Base-by-base conservation (phyloP, 495 filamentous ascomycete species). In the Podospora pseudopauciseta region DNA sequence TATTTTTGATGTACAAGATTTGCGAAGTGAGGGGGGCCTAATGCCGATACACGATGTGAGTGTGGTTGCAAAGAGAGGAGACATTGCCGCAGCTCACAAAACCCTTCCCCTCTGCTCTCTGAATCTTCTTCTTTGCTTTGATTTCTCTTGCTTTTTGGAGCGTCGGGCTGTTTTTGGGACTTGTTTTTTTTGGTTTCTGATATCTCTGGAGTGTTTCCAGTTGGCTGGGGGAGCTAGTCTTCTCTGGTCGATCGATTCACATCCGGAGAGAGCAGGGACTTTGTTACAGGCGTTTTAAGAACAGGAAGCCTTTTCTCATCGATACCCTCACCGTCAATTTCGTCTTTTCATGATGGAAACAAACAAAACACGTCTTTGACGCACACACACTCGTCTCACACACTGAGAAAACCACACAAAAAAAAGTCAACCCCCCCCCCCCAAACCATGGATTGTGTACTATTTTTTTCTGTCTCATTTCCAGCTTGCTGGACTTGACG, bases 1-100 rank as follows among this genome's bases (percentile, higher is more conserved):
- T 49, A 77, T 79, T 80, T 80, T 79, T 69, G 73, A 58, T 74
- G 77, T 76, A 72, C 74, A 72, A 65, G 65, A 73, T 73, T 73
- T 72, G 71, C 68, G 76, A 67, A 70, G 77, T 73, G 75, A 77
- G 74, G 69, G 73, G 78, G 77, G 73, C 73, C 68, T 74, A 77
- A 75, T 76, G 72, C 74, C 75, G 71, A 74, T 73, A 74, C 73
- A 76, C 65, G 74, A 75, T 78, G 72, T 54, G 69, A 26, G 23
- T 58, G 3, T 58, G 32, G 34, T 65, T 60, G 61, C 63, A 70
- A 70, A 64, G 65, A 65, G 65, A 70, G 63, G 70, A 70, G 68
- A 67, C 65, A 71, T 56, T 57, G 66, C 67, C 70, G 70, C 68
- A 60, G 61, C 30, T n/a, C 20, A 16, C 16, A 16, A 28, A 28